Evolutionary conservation across 345 rosid genomes (phyloP).

Genomic region (Dovyalis caffra): DNA sequence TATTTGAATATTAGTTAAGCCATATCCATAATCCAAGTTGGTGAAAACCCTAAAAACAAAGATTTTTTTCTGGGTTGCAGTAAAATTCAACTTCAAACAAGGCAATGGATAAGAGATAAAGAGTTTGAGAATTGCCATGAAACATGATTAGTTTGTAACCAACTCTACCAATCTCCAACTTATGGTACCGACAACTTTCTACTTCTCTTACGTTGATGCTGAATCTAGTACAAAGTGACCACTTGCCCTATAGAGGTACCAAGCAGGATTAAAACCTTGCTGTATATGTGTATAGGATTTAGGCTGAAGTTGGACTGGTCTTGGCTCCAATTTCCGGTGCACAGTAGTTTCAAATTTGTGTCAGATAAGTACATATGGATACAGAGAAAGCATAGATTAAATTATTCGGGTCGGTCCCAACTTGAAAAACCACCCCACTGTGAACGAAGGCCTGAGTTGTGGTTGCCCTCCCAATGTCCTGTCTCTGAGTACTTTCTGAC

Average conservation of each 20-base stretch:
- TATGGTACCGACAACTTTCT: neutral
- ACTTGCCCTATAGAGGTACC: too few species aligned
- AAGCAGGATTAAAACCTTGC: neutral
- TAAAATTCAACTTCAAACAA: too few species aligned
- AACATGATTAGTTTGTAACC: neutral
- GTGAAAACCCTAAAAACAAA: too few species aligned
- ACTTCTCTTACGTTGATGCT: too few species aligned
- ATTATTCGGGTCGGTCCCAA: constrained; percentile 11
- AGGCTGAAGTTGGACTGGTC: constrained; percentile 56
- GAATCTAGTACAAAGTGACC: too few species aligned
- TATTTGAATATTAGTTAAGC: too few species aligned
- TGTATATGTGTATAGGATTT: neutral
- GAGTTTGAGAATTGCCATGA: too few species aligned
- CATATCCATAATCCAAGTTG: too few species aligned
- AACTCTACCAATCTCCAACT: neutral
- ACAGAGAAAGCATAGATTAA: neutral
- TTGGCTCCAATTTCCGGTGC: constrained; percentile 73
- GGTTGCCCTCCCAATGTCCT: constrained; percentile 43
- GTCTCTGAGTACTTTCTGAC: constrained; percentile 37
- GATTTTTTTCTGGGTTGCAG: too few species aligned
- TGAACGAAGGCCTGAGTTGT: constrained; percentile 18
- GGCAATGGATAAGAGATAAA: too few species aligned
- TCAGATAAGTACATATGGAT: constrained; percentile 28
- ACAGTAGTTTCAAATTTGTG: constrained; percentile 33
- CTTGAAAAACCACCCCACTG: constrained; percentile 2